Conservation (phyloP, 768 basidiomycete genomes). For the Astraeus odoratus region DNA sequence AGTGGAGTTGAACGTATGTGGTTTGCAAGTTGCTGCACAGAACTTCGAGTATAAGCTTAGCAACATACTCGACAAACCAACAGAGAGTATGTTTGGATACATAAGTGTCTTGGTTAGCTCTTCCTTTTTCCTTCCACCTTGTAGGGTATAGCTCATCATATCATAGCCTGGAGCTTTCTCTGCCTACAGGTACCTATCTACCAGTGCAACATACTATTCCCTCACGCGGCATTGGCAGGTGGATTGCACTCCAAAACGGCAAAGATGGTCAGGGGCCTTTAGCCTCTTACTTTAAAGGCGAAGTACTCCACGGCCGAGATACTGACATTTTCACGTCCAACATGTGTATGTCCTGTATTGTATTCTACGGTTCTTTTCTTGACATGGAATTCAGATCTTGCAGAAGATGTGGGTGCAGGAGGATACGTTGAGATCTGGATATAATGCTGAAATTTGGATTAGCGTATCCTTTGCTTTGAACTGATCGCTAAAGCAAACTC, state of each 20-base stretch:
- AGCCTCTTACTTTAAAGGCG: constrained; percentile 96
- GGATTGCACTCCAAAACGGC: constrained; percentile 84
- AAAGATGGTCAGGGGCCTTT: constrained; percentile 77
- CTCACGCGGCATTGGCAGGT: constrained; percentile 29
- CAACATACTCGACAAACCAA: constrained; percentile 86
- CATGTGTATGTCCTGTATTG: constrained; percentile 61
- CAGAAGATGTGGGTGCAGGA: constrained; percentile 64
- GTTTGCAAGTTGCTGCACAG: constrained; percentile 73
- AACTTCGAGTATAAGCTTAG: constrained; percentile 95
- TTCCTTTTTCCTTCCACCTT: background rate
- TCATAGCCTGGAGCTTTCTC: constrained; percentile 86
- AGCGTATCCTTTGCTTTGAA: constrained; percentile 83
- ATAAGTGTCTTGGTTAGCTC: constrained; percentile 78
- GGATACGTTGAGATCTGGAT: background rate
- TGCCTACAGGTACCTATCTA: constrained; percentile 54
- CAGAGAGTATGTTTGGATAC: constrained; percentile 88
- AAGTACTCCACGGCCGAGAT: constrained; percentile 74
- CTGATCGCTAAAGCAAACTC: constrained; percentile 71
- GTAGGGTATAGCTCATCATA: constrained; percentile 7
- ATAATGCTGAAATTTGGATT: constrained; percentile 6
- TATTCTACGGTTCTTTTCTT: constrained; percentile 1
- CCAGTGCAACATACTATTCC: background rate
- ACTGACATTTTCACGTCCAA: constrained; percentile 94
- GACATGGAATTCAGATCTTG: constrained; percentile 53
- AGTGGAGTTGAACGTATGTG: too few relatives aligned